Base-by-base conservation (phyloP, 2,329 filamentous ascomycete genomes). In the Colletotrichum sublineola region DNA sequence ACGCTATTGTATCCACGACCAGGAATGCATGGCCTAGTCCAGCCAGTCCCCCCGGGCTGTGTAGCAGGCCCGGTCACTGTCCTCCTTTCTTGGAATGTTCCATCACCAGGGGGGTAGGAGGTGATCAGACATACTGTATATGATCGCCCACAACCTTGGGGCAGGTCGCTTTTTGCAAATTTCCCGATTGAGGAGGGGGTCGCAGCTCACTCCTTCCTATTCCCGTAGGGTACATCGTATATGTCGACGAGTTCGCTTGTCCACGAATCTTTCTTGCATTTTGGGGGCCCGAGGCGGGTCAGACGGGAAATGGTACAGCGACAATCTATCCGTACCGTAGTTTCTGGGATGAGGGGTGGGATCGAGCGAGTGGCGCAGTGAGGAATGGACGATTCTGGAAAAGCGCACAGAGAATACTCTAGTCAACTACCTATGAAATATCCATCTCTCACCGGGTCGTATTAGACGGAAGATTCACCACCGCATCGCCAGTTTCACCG, bases 61-160 rank as follows among this genome's bases (percentile, higher is more conserved):
- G 64, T 50, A 71, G 31, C 44, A 46, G 44, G 44, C 18, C 18
- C 20, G 8, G 52, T n/a, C 42, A 14, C 36, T 42, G 44, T 46
- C 29, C 42, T 46, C 29, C 42, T 50, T 64, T 44, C 63, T 68
- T 46, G 69, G 58, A 63, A 48, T 62, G 58, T 72, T 63, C 60
- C 68, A 53, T 60, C 65, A 58, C 36, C 69, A 46, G 50, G 57
- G 46, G 53, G 44, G 44, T 15, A 18, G 42, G 40, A 8, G 40
- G 40, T 5, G 14, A 15, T 4, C 2, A 15, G 20, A 61, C 50
- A 73, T 61, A 70, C 66, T 24, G 9, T n/a, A 70, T 48, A 71
- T 62, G 61, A 71, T 73, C 67, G 61, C 53, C 70, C 52, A 53
- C 58, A 68, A 72, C 64, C 65, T 60, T 36, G 67, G 64, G 64